phyloP scores from a whole-genome alignment of 169 alveolate species.

The Plasmodium knowlesi region DNA sequence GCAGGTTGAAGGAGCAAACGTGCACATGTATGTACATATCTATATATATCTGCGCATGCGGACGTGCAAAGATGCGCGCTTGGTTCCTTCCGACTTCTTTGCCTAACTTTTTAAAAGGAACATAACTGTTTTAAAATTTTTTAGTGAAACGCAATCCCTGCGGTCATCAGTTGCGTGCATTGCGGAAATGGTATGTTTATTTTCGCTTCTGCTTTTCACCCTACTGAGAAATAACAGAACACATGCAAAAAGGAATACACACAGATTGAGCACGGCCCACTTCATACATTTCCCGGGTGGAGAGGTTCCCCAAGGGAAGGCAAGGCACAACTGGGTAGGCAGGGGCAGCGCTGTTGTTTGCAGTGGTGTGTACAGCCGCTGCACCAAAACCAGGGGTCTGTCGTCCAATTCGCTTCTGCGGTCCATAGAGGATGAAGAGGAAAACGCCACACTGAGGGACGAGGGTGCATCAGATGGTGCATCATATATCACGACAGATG shows the following conservation, averaged over 20 bases:
- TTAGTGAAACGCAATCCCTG: background rate
- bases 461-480: background rate
- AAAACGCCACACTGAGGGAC: background rate
- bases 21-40: background rate
- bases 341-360: background rate
- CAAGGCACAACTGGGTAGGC: background rate
- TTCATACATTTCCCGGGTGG: conserved; percentile 17
- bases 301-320: background rate
- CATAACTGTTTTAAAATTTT: background rate
- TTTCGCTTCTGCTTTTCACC: conserved; percentile 35
- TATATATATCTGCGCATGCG: background rate
- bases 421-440: background rate
- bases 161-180: background rate
- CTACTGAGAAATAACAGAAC: conserved; percentile 35
- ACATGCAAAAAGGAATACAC: conserved; percentile 29
- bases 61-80: background rate
- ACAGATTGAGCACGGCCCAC: conserved; percentile 9
- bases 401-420: background rate
- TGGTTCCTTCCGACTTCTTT: background rate
- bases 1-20: background rate
- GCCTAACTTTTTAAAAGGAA: conserved; percentile 5
- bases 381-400: background rate
- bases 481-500: background rate
- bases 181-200: conserved; percentile 56
- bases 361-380: background rate